Evolutionary conservation across 495 filamentous ascomycete genomes (phyloP).

Genomic region (Lepraria neglecta): DNA sequence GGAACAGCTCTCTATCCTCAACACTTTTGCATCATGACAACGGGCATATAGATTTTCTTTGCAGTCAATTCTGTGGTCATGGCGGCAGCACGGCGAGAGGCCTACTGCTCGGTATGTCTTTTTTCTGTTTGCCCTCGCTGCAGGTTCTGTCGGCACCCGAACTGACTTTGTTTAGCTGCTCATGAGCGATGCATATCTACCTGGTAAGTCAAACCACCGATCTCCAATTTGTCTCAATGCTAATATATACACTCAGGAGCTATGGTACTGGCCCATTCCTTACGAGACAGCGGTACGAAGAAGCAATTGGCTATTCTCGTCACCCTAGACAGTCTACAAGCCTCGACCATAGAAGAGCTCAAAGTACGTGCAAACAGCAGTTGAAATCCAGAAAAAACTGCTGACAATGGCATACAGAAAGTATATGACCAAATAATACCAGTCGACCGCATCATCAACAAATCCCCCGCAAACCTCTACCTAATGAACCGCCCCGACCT

Average conservation of each 20-base stretch:
- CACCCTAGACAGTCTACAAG: conserved; percentile 66
- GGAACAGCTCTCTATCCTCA: neutral
- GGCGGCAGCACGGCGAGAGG: conserved; percentile 20
- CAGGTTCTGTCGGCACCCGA: neutral
- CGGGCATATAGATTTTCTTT: neutral
- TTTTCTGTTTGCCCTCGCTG: neutral
- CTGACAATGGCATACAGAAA: conserved; percentile 44
- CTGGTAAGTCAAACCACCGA: conserved; percentile 50
- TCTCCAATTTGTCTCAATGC: conserved; percentile 3
- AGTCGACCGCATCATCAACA: conserved; percentile 69
- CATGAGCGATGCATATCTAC: conserved; percentile 82
- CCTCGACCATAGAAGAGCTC: conserved; percentile 68
- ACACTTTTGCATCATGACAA: conserved; percentile 1
- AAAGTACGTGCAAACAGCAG: conserved; percentile 46
- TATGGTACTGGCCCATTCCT: conserved; percentile 86
- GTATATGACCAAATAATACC: conserved; percentile 87
- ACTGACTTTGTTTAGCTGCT: conserved; percentile 57
- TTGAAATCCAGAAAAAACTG: neutral
- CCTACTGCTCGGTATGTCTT: conserved; percentile 28
- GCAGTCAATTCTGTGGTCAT: conserved; percentile 5
- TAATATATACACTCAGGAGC: conserved; percentile 53
- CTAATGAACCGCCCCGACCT: conserved; percentile 90
- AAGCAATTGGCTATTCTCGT: conserved; percentile 82
- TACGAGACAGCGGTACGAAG: conserved; percentile 82
- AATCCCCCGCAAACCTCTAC: conserved; percentile 71